Evolutionary conservation across 2,329 filamentous ascomycete genomes (phyloP), one percentile per base, ranked within the genome.

Genomic region (Trichoderma arundinaceum): DNA sequence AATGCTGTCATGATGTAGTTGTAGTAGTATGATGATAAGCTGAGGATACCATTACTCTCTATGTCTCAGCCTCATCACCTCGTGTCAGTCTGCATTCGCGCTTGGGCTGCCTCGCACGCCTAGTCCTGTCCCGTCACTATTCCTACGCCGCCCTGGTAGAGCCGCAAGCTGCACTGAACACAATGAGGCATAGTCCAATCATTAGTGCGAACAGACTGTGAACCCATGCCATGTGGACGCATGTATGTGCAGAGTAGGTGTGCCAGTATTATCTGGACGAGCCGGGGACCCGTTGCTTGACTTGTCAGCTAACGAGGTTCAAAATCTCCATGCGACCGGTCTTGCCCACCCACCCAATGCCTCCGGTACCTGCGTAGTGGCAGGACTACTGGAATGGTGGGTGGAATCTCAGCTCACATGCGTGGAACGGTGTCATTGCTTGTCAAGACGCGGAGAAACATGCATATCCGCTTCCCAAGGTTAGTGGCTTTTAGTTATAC

Each of bases 41-140:
- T 33, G 41, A 44, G 1, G n/a, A 33, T 19, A 17, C 28, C 6
- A 48, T 28, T 10, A 28, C 7, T 22, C 13, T 17, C 32, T 13
- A 8, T 60, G 57, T 60, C 57, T 60, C 44, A 60, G 35, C 10
- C 10, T 41, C 19, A 33, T 22, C 33, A n/a, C 44, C 46, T 51
- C 46, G 19, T 28, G 6, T 39, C 44, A 41, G 8, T 33, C 19
- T 41, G 9, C 15, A n/a, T 48, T 17, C 8, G 13, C 12, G 12
- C 35, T n/a, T 28, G 12, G 15, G 15, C 49, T 35, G 28, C n/a
- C 38, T 17, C 10, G n/a, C 7, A 19, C 32, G 4, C 28, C 9
- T 44, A 28, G 7, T 38, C 33, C 10, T n/a, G 6, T 28, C 19
- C 35, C 48, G 8, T 48, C 43, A 9, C 32, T 48, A 38, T 38